Evolutionary conservation across 441 rosid genomes (phyloP).

Genomic region (Gossypium lobatum): DNA sequence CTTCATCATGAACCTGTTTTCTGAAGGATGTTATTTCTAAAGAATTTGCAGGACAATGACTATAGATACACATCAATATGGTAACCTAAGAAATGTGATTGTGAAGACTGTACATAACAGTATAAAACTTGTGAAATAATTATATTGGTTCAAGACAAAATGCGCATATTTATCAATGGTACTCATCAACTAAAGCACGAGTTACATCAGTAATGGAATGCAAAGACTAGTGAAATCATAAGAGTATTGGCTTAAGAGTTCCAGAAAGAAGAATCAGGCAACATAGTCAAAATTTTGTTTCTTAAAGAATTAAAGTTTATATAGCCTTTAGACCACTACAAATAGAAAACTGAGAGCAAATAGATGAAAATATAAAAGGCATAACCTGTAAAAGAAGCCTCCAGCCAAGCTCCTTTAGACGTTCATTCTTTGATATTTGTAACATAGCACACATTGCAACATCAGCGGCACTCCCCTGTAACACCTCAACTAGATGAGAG

Average conservation of each 20-base stretch:
- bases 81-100: background rate
- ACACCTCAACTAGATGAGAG: slow-evolving; percentile 8
- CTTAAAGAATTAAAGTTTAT: background rate
- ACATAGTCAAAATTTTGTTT: background rate
- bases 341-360: background rate
- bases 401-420: slow-evolving; percentile 85
- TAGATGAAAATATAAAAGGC: slow-evolving; percentile 12
- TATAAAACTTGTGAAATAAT: background rate
- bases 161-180: no score
- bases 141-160: slow-evolving; percentile 1
- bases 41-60: background rate
- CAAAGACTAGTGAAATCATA: background rate
- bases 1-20: slow-evolving; percentile 94
- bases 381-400: slow-evolving; percentile 82
- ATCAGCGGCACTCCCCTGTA: slow-evolving; percentile 99
- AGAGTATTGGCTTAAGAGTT: background rate
- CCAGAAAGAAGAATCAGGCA: background rate
- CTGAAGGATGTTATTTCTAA: slow-evolving; percentile 16
- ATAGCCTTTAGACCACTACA: background rate
- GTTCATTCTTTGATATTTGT: slow-evolving; percentile 59
- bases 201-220: background rate
- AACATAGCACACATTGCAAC: slow-evolving; percentile 99
- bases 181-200: no score
- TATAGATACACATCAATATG: background rate
- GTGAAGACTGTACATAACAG: background rate